phyloP scores from a whole-genome alignment of 2,329 filamentous ascomycete species.

The Podosphaera aphanis region DNA sequence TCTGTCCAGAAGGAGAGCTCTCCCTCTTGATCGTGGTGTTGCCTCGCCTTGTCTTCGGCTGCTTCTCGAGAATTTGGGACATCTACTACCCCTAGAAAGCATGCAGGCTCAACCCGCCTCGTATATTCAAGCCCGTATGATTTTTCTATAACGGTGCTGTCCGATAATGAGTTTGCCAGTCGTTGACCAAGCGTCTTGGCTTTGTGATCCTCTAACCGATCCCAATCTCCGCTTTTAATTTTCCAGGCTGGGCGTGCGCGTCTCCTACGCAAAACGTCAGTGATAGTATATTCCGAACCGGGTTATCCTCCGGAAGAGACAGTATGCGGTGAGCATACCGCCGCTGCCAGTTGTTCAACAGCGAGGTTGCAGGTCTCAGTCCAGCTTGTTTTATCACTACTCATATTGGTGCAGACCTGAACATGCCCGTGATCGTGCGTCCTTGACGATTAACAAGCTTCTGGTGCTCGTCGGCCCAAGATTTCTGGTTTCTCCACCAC shows the following conservation, averaged over 20 bases:
- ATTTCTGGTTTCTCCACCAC: background rate
- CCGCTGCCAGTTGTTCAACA: too few species aligned
- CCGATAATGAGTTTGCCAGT: background rate
- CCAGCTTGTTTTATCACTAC: background rate
- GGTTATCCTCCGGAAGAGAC: too few species aligned
- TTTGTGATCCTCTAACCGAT: background rate
- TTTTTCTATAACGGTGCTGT: background rate
- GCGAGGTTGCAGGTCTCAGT: background rate
- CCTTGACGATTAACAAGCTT: background rate
- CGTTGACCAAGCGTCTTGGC: background rate
- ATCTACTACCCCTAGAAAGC: background rate
- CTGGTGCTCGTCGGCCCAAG: background rate
- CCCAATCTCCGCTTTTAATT: background rate
- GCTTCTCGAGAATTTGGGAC: background rate
- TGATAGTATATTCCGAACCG: background rate
- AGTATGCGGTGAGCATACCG: too few species aligned
- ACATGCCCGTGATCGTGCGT: background rate
- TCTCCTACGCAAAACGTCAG: background rate
- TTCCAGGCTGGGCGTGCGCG: slow-evolving; percentile 8
- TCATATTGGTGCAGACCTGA: background rate
- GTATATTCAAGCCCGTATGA: background rate
- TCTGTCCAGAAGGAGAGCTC: slow-evolving; percentile 1
- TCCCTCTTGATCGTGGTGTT: background rate
- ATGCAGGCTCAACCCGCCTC: background rate
- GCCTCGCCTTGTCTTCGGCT: background rate